Evolutionary conservation across 306 rosid genomes (phyloP).

Genomic region (Cyclanthera cordifolia): DNA sequence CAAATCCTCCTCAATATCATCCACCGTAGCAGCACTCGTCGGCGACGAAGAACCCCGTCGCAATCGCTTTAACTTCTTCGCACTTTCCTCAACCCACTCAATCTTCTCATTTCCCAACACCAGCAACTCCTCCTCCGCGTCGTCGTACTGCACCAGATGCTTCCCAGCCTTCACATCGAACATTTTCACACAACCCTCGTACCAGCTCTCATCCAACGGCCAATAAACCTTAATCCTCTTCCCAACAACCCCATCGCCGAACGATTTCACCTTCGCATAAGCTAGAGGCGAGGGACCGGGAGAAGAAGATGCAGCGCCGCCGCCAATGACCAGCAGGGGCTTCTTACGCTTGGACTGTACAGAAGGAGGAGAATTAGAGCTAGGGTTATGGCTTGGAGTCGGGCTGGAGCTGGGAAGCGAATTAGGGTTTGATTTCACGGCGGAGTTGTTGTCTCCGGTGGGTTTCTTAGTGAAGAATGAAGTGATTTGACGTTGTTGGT

Average conservation of each 20-base stretch:
- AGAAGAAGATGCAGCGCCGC: conserved; percentile 24
- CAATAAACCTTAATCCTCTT: conserved; percentile 62
- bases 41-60: conserved; percentile 21
- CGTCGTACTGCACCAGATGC: conserved; percentile 60
- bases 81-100: conserved; percentile 42
- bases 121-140: conserved; percentile 54
- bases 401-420: conserved; percentile 9
- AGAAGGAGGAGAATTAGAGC: conserved; percentile 42
- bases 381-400: conserved; percentile 18
- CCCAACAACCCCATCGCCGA: conserved; percentile 44
- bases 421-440: conserved; percentile 15
- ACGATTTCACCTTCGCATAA: conserved; percentile 6
- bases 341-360: conserved; percentile 40
- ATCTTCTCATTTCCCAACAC: conserved; percentile 50
- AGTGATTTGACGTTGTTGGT: conserved; percentile 78
- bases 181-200: conserved; percentile 53
- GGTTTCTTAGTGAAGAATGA: conserved; percentile 52
- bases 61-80: conserved; percentile 34
- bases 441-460: conserved; percentile 5
- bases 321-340: conserved; percentile 37
- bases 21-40: conserved; percentile 12
- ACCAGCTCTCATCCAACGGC: conserved; percentile 77
- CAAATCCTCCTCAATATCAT: conserved; percentile 18
- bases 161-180: conserved; percentile 31
- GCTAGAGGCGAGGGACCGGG: conserved; percentile 13